These are phyloP conservation scores for Fusarium palustre DNA, from an alignment of 2,329 filamentous ascomycete species.

Conservation along the genomic window DNA sequence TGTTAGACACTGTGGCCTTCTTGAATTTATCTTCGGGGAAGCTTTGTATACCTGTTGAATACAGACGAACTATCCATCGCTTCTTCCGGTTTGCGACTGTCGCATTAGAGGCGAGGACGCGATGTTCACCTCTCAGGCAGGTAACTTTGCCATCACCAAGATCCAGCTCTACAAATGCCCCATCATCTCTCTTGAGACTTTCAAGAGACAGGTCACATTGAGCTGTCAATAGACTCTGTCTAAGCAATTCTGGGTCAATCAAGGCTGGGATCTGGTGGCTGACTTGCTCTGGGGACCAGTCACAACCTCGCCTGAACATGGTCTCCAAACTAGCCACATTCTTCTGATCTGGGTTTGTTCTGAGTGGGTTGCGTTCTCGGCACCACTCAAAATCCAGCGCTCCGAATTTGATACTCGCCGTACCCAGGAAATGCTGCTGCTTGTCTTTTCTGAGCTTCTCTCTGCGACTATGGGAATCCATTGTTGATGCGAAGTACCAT, in stretches of 20 bases:
- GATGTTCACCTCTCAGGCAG: slow-evolving; percentile 9
- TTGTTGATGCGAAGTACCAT: neutral
- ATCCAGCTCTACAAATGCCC: slow-evolving; percentile 1
- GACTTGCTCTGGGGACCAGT: slow-evolving; percentile 5
- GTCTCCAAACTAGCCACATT: slow-evolving; percentile 12
- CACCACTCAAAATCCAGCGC: slow-evolving; percentile 2
- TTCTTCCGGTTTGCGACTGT: slow-evolving; percentile 2
- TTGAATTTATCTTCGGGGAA: too few relatives aligned
- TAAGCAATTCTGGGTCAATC: too few relatives aligned
- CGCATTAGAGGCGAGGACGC: slow-evolving; percentile 4
- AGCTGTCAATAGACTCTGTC: too few relatives aligned
- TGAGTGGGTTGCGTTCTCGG: slow-evolving; percentile 2
- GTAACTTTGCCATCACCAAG: neutral
- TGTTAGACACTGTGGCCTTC: too few relatives aligned
- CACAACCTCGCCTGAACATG: slow-evolving; percentile 7
- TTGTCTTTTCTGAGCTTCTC: neutral
- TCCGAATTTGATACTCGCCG: slow-evolving; percentile 9
- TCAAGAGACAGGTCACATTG: neutral
- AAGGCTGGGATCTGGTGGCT: slow-evolving; percentile 15
- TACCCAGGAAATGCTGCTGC: slow-evolving; percentile 9
- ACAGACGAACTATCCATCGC: slow-evolving; percentile 8
- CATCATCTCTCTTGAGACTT: neutral
- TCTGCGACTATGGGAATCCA: neutral
- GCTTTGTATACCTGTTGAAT: slow-evolving; percentile 8
- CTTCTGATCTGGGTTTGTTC: slow-evolving; percentile 2